Conservation (phyloP, 2,329 filamentous ascomycete genomes). For the Orbilia javanica region DNA sequence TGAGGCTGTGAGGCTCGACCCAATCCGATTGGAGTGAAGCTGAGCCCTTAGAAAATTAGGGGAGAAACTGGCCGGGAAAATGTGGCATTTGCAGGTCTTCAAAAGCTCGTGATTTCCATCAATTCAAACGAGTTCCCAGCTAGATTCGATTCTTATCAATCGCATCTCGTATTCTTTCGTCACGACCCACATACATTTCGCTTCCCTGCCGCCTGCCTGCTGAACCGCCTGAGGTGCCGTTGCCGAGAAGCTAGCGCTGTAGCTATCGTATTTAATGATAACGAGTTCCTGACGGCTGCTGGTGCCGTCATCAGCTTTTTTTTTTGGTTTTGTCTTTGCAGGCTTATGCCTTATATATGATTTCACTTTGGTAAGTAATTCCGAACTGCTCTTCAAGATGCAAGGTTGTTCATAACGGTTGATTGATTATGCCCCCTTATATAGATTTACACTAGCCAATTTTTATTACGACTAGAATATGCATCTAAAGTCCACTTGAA, state of each 20-base stretch:
- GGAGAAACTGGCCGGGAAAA: constrained; percentile 21
- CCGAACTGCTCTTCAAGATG: constrained; percentile 41
- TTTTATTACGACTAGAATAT: constrained; percentile 30
- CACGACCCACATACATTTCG: constrained; percentile 30
- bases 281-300: constrained; percentile 11
- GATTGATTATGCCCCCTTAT: neutral
- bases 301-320: constrained; percentile 20
- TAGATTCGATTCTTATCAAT: constrained; percentile 6
- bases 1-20: constrained; percentile 24
- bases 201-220: constrained; percentile 4
- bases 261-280: constrained; percentile 30
- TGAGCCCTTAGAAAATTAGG: constrained; percentile 27
- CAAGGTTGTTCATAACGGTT: constrained; percentile 33
- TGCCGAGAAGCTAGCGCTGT: constrained; percentile 28
- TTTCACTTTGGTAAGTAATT: constrained; percentile 46
- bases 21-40: constrained; percentile 28
- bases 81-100: constrained; percentile 20
- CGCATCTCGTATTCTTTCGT: neutral
- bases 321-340: constrained; percentile 13
- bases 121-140: constrained; percentile 3
- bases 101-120: constrained; percentile 14
- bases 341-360: constrained; percentile 24
- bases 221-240: constrained; percentile 4
- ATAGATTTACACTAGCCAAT: neutral
- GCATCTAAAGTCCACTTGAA: constrained; percentile 17